Conservation (phyloP, 2,329 filamentous ascomycete species). For the Sporothrix sp. region DNA sequence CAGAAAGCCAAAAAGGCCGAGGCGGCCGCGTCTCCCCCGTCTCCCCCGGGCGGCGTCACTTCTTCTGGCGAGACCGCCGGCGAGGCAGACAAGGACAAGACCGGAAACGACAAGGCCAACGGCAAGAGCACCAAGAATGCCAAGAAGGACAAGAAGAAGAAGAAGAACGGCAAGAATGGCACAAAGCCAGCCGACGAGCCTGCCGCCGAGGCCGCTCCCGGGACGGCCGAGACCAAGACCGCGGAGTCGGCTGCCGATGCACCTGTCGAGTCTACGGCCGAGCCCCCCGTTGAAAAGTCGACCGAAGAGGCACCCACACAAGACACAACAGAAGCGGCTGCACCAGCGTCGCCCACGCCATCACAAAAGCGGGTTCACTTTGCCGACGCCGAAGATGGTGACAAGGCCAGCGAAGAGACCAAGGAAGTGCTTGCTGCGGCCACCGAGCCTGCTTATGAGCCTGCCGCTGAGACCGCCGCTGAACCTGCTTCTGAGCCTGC, state of each 20-base stretch:
- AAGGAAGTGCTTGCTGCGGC: not conserved
- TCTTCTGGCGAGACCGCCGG: not conserved
- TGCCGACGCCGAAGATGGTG: not conserved
- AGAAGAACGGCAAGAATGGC: constrained; percentile 12
- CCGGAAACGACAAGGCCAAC: constrained; percentile 16
- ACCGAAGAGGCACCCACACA: not conserved
- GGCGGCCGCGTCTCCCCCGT: not conserved
- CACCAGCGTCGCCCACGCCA: not conserved
- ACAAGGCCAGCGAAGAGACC: not conserved
- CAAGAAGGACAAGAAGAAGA: constrained; percentile 15
- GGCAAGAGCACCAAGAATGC: constrained; percentile 17
- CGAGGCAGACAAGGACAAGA: constrained; percentile 1
- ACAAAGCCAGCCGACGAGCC: not conserved
- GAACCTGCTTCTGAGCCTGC: too few species aligned
- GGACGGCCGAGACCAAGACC: too few species aligned
- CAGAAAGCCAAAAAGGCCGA: constrained; percentile 11
- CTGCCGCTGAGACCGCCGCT: too few species aligned
- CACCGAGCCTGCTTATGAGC: not conserved
- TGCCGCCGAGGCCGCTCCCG: not conserved
- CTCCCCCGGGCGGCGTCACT: not conserved
- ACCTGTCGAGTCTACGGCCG: not conserved
- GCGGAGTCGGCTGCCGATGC: not conserved
- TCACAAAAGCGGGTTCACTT: not conserved
- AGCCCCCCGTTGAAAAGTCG: not conserved
- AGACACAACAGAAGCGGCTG: not conserved